Conservation (phyloP, 2,329 filamentous ascomycete genomes). For the Bipolaris gigantea region DNA sequence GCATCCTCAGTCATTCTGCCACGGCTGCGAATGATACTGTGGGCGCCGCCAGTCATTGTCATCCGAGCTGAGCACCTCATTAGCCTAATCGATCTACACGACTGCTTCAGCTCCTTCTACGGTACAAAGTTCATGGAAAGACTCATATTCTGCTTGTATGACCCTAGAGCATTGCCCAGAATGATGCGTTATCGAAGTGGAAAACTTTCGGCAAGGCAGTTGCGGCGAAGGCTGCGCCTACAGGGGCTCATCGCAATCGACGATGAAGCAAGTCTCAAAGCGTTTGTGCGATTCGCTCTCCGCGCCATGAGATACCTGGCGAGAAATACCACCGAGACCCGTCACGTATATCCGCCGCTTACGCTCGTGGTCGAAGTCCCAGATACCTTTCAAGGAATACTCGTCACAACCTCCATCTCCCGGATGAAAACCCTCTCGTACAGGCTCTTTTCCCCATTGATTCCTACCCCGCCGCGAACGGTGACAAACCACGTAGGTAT, state of each 20-base stretch:
- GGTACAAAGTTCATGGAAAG: not conserved
- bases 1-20: constrained; percentile 1
- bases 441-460: not conserved
- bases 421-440: not conserved
- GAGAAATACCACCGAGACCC: not conserved
- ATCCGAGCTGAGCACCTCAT: not conserved
- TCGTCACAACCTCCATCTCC: not conserved
- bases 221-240: not conserved
- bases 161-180: not conserved
- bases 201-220: not conserved
- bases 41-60: not conserved
- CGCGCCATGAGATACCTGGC: not conserved
- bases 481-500: not conserved
- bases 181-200: not conserved
- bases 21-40: not conserved
- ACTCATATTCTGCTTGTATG: not conserved
- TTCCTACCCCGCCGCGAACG: not conserved
- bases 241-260: not conserved
- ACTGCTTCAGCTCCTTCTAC: not conserved
- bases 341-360: not conserved
- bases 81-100: not conserved
- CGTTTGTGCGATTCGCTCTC: constrained; percentile 1
- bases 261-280: not conserved
- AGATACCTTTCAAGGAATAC: not conserved
- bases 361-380: not conserved